Evolutionary conservation across 176 grass and related monocot species (phyloP), one percentile per base, ranked within the genome.

Genomic region (Alloteropsis semialata): DNA sequence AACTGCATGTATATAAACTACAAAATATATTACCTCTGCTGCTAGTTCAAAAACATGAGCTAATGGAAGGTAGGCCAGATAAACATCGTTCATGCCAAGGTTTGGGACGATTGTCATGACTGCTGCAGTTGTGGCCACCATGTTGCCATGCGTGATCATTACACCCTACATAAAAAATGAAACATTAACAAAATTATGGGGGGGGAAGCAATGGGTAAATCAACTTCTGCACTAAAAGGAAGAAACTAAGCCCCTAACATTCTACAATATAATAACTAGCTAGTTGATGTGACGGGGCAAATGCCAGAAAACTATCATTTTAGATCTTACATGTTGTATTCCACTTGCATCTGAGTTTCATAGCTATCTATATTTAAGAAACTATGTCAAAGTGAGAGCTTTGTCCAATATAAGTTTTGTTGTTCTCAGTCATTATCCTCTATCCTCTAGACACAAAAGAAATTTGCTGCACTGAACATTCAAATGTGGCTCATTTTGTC

Each of bases 1-100:
- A 69, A 59, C 61, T 15, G 37, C 16, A 81, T 42, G 29, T 16
- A 21, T 54, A 38, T 76, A 53, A 70, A 83, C 64, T 57, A 24
- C 34, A 69, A 72, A 80, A 61, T 22, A 46, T 56, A 63, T 81
- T 57, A 97, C 91, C 91, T 97, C 94, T 36, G 89, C 92, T 44
- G 79, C 89, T 53, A 97, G 76, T 85, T 94, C 94, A 92, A 97
- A 88, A 77, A 97, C 92, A 88, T 97, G 94, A 84, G 94, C 94
- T 78, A 97, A 77, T 21, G 94, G 94, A 75, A 94, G 84, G 86
- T 97, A 97, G 25, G 89, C 85, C 72, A 97, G 55, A 82, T 97
- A 94, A 72, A 88, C 76, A 82, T 97, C 91, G 14, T 81, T 76
- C 1, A 42, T 77, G 46, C 94, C 94, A 69, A 97, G 69, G 21